phyloP scores from a whole-genome alignment of 2,329 filamentous ascomycete species.

The Graphilbum fragrans region DNA sequence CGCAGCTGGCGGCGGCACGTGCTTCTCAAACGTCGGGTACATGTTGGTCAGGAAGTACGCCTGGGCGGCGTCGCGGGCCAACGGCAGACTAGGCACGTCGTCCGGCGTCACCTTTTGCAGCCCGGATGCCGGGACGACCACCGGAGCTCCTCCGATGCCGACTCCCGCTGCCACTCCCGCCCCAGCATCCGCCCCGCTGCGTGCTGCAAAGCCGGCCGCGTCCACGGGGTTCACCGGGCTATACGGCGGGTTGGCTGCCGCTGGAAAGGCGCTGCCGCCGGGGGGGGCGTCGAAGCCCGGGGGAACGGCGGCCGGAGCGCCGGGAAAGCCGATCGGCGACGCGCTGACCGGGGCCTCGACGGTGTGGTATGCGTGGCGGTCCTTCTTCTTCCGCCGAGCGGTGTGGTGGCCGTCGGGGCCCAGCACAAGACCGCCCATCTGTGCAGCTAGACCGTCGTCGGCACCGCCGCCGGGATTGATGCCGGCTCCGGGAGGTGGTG shows the following conservation, averaged over 20 bases:
- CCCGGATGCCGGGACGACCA: constrained; percentile 45
- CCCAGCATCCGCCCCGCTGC: constrained; percentile 25
- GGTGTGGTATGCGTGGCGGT: constrained; percentile 83
- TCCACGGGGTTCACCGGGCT: constrained; percentile 27
- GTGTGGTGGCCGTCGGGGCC: constrained; percentile 38
- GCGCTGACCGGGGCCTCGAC: constrained; percentile 61
- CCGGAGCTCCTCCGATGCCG: constrained; percentile 21
- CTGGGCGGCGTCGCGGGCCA: constrained; percentile 70
- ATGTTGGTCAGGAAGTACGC: constrained; percentile 77
- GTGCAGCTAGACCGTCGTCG: constrained; percentile 46
- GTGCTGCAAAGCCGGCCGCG: constrained; percentile 32
- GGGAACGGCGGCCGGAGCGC: constrained; percentile 15
- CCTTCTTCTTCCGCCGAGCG: constrained; percentile 74
- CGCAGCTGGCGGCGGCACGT: constrained; percentile 77
- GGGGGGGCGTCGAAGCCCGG: background rate
- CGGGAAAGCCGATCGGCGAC: constrained; percentile 50
- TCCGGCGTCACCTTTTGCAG: constrained; percentile 76
- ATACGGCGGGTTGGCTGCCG: constrained; percentile 41
- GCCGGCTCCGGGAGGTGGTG: constrained; percentile 18
- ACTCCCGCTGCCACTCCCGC: constrained; percentile 44
- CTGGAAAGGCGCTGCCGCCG: constrained; percentile 38
- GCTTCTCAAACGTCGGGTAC: constrained; percentile 91
- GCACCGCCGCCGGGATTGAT: constrained; percentile 15
- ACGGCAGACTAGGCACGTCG: constrained; percentile 82
- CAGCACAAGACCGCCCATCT: constrained; percentile 69